Evolutionary conservation across 2,329 filamentous ascomycete species (phyloP).

Genomic region (Calonectria hongkongensis): DNA sequence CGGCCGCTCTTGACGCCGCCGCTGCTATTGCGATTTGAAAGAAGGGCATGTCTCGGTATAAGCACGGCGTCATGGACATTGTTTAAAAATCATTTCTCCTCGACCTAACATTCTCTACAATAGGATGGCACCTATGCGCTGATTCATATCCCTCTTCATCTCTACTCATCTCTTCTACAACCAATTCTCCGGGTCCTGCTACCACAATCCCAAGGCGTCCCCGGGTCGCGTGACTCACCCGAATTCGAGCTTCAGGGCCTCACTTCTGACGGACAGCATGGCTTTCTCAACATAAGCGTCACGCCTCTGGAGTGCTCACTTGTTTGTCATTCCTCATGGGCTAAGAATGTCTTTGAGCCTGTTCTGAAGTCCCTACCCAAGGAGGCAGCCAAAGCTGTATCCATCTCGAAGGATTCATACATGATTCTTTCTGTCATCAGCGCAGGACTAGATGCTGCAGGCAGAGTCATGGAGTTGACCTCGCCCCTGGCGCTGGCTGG

Average conservation of each 20-base stretch:
- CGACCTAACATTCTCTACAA: slow-evolving; percentile 55
- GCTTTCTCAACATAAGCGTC: slow-evolving; percentile 94
- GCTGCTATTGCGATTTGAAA: slow-evolving; percentile 21
- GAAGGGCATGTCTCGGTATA: slow-evolving; percentile 13
- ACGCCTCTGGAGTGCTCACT: slow-evolving; percentile 95
- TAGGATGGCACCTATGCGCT: slow-evolving; percentile 92
- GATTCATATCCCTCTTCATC: slow-evolving; percentile 89
- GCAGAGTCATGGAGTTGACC: slow-evolving; percentile 92
- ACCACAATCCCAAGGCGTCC: slow-evolving; percentile 72
- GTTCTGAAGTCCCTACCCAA: slow-evolving; percentile 78
- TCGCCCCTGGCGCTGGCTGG: slow-evolving; percentile 92
- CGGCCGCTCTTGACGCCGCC: background rate
- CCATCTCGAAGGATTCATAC: slow-evolving; percentile 88
- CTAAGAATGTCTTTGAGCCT: slow-evolving; percentile 84
- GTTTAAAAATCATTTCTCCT: slow-evolving; percentile 2
- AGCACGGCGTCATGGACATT: slow-evolving; percentile 7
- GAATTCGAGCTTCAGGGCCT: slow-evolving; percentile 67
- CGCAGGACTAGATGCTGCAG: slow-evolving; percentile 92
- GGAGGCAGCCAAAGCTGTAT: slow-evolving; percentile 72
- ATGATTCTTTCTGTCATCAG: slow-evolving; percentile 93
- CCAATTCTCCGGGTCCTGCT: slow-evolving; percentile 91
- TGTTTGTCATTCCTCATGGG: slow-evolving; percentile 87
- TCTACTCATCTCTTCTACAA: slow-evolving; percentile 87
- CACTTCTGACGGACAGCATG: slow-evolving; percentile 75
- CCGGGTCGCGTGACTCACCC: slow-evolving; percentile 60